A percentile compares a stretch with the other conserved stretches of the same genome.
phyloP scores from a whole-genome alignment of 176 grass and related monocot genomes.

The Aegilops longissima region DNA sequence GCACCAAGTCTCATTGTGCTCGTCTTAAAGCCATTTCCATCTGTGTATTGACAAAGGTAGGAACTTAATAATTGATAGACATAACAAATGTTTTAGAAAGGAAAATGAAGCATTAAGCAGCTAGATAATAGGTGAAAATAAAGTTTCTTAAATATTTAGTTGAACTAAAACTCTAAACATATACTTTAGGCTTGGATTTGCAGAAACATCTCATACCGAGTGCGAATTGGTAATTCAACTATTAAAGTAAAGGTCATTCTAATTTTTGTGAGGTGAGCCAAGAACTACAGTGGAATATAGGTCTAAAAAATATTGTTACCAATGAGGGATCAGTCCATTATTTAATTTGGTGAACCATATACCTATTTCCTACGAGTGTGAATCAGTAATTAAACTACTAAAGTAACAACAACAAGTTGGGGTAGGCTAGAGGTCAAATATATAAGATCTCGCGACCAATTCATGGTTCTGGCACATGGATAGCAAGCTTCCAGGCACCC shows the following conservation, averaged over 20 bases:
- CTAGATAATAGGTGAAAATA: neutral
- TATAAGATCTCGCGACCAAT: too few species aligned
- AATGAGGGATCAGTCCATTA: neutral
- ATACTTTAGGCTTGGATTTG: neutral
- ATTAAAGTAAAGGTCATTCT: neutral
- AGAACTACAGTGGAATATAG: conserved; percentile 1
- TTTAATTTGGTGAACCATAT: neutral
- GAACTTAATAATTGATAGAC: neutral
- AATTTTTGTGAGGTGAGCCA: neutral
- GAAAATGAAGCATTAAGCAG: neutral
- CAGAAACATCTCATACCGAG: neutral
- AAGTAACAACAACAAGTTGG: too few species aligned
- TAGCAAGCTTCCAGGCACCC: too few species aligned
- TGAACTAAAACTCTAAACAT: neutral
- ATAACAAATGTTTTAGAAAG: neutral
- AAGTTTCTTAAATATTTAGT: neutral
- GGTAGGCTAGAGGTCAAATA: too few species aligned
- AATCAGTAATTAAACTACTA: neutral
- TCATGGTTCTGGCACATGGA: too few species aligned
- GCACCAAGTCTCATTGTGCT: conserved; percentile 99
- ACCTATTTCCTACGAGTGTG: neutral
- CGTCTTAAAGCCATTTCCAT: conserved; percentile 99
- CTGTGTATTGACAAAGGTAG: conserved; percentile 44
- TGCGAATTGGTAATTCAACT: neutral
- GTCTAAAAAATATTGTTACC: neutral